Percentiles rank a stretch among this genome's conserved stretches.
Conservation (phyloP, 768 basidiomycete genomes). For the Roridomyces roridus region DNA sequence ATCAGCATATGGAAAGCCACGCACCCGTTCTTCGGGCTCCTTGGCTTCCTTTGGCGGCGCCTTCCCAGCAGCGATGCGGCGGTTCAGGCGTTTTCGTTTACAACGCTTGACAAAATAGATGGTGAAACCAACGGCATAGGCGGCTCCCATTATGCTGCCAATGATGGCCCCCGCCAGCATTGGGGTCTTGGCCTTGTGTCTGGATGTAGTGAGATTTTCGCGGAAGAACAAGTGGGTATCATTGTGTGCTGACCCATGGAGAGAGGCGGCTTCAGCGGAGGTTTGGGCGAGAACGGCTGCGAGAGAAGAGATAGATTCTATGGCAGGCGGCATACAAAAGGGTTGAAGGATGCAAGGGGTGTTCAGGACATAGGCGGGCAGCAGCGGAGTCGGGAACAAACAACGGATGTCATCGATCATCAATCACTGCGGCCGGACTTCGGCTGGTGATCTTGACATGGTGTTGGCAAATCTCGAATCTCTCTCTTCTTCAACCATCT, state of each 20-base stretch:
- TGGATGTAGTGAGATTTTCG: conserved; percentile 27
- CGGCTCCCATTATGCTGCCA: conserved; percentile 55
- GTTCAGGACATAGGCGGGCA: neutral
- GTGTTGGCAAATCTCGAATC: no score
- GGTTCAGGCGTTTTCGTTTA: conserved; percentile 52
- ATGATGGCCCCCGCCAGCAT: conserved; percentile 66
- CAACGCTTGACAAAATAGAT: conserved; percentile 63
- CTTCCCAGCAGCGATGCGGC: conserved; percentile 49
- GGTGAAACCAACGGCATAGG: conserved; percentile 61
- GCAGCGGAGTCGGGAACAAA: no score
- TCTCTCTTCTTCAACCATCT: no score
- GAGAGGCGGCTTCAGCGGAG: conserved; percentile 46
- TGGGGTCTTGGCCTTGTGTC: conserved; percentile 62
- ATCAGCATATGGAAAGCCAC: no score
- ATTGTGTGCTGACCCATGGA: conserved; percentile 38
- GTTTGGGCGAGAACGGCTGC: conserved; percentile 16
- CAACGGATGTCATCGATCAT: no score
- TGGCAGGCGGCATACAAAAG: no score
- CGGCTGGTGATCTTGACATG: no score
- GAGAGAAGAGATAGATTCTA: no score
- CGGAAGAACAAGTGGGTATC: neutral
- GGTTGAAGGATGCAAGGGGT: neutral
- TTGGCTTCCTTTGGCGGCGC: conserved; percentile 46
- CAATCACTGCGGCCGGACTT: no score
- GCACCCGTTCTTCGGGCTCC: conserved; percentile 42